Percentiles rank a stretch among this genome's conserved stretches.
Conservation (phyloP, 129 eudicot genomes). For the Deinandra increscens region DNA sequence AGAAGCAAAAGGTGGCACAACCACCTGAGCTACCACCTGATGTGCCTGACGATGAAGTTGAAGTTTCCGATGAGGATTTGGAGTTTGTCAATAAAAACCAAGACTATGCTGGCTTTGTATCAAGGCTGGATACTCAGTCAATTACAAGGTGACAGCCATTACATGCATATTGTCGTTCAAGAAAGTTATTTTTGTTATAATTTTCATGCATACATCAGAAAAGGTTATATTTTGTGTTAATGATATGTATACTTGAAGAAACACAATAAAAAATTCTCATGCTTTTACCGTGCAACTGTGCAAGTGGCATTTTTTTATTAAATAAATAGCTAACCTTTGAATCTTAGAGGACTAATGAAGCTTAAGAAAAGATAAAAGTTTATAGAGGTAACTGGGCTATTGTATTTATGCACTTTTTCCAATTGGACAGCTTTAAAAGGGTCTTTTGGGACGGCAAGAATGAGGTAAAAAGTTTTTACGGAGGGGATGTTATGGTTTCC, state of each 20-base stretch:
- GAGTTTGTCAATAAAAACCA: conserved; percentile 51
- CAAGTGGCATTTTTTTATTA: neutral
- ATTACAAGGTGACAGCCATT: conserved; percentile 54
- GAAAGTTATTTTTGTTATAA: too few species aligned
- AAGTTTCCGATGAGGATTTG: conserved; percentile 85
- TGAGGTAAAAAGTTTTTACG: too few species aligned
- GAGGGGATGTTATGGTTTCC: too few species aligned
- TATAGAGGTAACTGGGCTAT: too few species aligned
- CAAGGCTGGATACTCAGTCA: conserved; percentile 64
- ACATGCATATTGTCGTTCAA: neutral
- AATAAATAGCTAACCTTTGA: neutral
- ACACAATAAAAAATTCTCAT: neutral
- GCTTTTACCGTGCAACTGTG: neutral
- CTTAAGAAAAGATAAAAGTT: neutral
- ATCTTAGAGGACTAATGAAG: neutral
- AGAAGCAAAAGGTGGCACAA: conserved; percentile 10
- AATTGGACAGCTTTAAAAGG: neutral
- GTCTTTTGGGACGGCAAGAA: neutral
- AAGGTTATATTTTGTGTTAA: neutral
- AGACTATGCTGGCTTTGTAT: conserved; percentile 63
- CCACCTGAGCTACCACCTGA: conserved; percentile 48
- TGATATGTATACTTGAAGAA: too few species aligned
- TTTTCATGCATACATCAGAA: neutral
- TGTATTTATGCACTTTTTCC: neutral
- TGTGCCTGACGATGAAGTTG: conserved; percentile 71